Conservation (phyloP, 139 green algal genomes). For the Picochlorum sp. region DNA sequence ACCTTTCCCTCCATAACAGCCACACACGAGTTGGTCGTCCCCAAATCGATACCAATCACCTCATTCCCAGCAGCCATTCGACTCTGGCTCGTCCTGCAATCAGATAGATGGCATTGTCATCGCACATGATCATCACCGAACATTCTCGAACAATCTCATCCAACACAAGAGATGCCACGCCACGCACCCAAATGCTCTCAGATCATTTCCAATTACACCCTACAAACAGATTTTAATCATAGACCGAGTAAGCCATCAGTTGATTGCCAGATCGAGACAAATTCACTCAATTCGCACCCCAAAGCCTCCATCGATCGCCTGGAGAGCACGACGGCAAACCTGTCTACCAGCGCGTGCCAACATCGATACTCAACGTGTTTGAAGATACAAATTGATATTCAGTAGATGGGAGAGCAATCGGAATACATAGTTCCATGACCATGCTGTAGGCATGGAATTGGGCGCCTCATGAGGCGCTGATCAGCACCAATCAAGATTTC, state of each 20-base stretch:
- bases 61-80: slow-evolving; percentile 51
- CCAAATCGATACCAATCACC: slow-evolving; percentile 98
- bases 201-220: neutral
- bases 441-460: too few relatives aligned
- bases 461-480: too few relatives aligned
- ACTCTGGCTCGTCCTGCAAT: slow-evolving; percentile 25
- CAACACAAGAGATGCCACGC: neutral
- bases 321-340: neutral
- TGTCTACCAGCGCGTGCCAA: neutral
- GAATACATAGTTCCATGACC: too few relatives aligned
- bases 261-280: too few relatives aligned
- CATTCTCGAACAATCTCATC: neutral
- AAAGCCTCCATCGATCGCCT: neutral
- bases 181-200: neutral
- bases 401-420: too few relatives aligned
- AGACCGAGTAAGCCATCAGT: too few relatives aligned
- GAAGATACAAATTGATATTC: too few relatives aligned
- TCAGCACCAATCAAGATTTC: too few relatives aligned
- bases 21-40: slow-evolving; percentile 98
- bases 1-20: slow-evolving; percentile 99
- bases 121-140: neutral
- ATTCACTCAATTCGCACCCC: neutral
- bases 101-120: neutral
- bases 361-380: neutral
- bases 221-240: neutral